These are phyloP conservation scores for Rhodotorula graminis DNA, from an alignment of 768 basidiomycete genomes.

Conservation along the genomic window DNA sequence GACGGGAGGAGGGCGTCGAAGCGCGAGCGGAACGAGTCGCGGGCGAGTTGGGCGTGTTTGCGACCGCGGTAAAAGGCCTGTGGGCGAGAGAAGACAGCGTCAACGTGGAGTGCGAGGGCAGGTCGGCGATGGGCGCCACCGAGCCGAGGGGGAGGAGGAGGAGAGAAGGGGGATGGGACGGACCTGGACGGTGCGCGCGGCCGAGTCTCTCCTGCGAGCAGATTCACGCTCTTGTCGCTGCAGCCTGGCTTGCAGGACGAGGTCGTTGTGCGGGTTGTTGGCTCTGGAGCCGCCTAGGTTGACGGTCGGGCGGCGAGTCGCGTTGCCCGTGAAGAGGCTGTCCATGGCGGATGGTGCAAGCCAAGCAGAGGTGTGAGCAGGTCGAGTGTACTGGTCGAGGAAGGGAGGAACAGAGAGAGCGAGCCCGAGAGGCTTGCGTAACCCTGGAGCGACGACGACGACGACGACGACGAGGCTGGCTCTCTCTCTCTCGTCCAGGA, in stretches of 20 bases:
- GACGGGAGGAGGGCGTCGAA: constrained; percentile 18
- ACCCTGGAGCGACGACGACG: no score
- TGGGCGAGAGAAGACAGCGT: no score
- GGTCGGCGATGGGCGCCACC: neutral
- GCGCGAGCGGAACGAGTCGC: neutral
- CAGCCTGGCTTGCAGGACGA: constrained; percentile 6
- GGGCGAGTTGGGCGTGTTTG: neutral
- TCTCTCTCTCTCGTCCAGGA: no score
- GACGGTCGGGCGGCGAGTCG: constrained; percentile 5
- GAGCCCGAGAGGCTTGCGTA: no score
- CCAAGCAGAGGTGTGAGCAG: neutral
- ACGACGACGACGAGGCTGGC: no score
- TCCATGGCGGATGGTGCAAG: neutral
- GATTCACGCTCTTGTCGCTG: constrained; percentile 22
- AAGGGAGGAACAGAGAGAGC: neutral
- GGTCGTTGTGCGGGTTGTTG: neutral
- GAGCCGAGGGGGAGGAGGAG: neutral
- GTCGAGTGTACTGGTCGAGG: neutral
- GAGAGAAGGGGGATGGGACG: neutral
- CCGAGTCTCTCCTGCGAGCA: neutral
- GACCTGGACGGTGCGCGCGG: constrained; percentile 24
- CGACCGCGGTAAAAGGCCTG: constrained; percentile 12
- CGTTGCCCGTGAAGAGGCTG: constrained; percentile 17
- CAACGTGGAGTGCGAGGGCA: neutral
- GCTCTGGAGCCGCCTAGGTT: constrained; percentile 12